A percentile compares a stretch with the other conserved stretches of the same genome.
These are phyloP conservation scores for Comarum palustre DNA, from an alignment of 306 rosid species.

Conservation along the genomic window DNA sequence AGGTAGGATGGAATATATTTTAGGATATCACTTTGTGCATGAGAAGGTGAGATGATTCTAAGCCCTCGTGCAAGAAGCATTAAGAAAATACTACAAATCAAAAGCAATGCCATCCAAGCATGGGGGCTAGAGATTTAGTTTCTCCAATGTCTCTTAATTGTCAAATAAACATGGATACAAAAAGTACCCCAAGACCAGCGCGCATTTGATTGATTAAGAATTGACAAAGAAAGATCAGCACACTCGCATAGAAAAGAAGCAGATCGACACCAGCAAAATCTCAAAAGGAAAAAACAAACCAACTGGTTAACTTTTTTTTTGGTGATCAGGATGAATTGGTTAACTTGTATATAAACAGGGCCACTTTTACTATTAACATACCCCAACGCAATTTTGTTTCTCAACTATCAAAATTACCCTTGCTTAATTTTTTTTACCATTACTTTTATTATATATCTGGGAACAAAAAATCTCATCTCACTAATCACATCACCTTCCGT, in stretches of 20 bases:
- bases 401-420: too few relatives aligned
- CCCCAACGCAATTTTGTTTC: too few relatives aligned
- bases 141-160: background rate
- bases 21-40: background rate
- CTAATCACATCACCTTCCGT: too few relatives aligned
- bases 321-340: too few relatives aligned
- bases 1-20: background rate
- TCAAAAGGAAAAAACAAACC: background rate
- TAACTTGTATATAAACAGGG: too few relatives aligned
- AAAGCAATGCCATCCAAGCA: background rate
- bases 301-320: too few relatives aligned
- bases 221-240: background rate
- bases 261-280: background rate
- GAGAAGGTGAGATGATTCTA: constrained; percentile 11
- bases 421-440: too few relatives aligned
- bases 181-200: background rate
- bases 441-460: too few relatives aligned
- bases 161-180: background rate
- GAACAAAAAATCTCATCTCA: too few relatives aligned
- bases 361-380: too few relatives aligned
- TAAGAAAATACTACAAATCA: background rate
- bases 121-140: background rate
- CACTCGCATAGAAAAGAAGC: background rate
- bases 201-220: background rate
- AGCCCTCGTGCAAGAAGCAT: constrained; percentile 1